Conservation (phyloP, 2,329 filamentous ascomycete species). For the Fusarium graminum region DNA sequence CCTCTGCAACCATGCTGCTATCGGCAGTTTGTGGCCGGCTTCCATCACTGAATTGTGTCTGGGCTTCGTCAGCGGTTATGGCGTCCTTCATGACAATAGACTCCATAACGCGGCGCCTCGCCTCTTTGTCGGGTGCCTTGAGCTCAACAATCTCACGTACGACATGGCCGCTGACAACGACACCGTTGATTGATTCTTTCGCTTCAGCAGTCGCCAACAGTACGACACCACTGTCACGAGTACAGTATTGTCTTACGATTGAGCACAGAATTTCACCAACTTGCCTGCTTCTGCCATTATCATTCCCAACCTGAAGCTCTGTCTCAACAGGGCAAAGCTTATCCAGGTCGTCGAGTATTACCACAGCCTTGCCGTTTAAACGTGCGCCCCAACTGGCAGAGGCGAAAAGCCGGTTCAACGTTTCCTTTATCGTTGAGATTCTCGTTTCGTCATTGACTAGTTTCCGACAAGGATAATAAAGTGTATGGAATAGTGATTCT, state of each 20-base stretch:
- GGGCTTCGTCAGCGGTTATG: conserved; percentile 54
- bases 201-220: conserved; percentile 90
- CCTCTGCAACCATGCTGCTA: conserved; percentile 67
- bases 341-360: conserved; percentile 93
- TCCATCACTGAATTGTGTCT: conserved; percentile 56
- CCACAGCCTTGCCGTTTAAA: conserved; percentile 83
- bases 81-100: conserved; percentile 74
- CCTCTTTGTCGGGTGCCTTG: conserved; percentile 93
- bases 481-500: conserved; percentile 82
- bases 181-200: conserved; percentile 92
- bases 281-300: conserved; percentile 92
- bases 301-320: conserved; percentile 91
- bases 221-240: conserved; percentile 82
- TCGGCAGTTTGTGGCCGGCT: conserved; percentile 71
- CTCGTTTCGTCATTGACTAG: conserved; percentile 92
- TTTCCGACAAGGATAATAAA: conserved; percentile 88
- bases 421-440: conserved; percentile 91
- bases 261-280: conserved; percentile 90
- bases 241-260: conserved; percentile 86
- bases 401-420: conserved; percentile 85
- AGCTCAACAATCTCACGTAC: conserved; percentile 91
- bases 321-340: conserved; percentile 93
- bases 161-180: conserved; percentile 91
- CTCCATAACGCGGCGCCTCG: conserved; percentile 84
- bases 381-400: conserved; percentile 91